Conservation (phyloP, 2,329 filamentous ascomycete species). For the Didymella arachidicola region DNA sequence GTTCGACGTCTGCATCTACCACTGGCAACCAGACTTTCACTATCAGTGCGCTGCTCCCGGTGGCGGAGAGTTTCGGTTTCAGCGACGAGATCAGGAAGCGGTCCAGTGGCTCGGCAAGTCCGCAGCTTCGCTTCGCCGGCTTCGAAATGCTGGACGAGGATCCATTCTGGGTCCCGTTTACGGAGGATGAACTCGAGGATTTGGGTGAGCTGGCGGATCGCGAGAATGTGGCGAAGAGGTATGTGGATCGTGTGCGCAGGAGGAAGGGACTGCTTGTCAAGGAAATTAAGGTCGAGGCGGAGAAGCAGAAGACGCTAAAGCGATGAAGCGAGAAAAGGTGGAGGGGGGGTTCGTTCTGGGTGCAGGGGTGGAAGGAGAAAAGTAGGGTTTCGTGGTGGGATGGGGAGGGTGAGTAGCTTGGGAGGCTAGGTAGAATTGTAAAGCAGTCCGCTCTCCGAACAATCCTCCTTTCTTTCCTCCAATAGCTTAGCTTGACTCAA, state of each 20-base stretch:
- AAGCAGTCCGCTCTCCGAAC: background rate
- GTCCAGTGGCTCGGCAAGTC: slow-evolving; percentile 87
- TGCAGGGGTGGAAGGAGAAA: slow-evolving; percentile 8
- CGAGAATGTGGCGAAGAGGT: slow-evolving; percentile 95
- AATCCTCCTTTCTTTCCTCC: no score
- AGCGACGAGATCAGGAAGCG: slow-evolving; percentile 95
- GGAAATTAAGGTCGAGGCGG: slow-evolving; percentile 77
- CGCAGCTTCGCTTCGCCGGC: slow-evolving; percentile 91
- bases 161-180: slow-evolving; percentile 96
- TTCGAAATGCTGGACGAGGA: slow-evolving; percentile 95
- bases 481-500: no score
- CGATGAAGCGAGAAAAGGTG: slow-evolving; percentile 49
- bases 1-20: slow-evolving; percentile 94
- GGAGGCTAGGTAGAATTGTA: background rate
- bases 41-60: slow-evolving; percentile 85
- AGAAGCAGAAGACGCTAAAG: slow-evolving; percentile 86
- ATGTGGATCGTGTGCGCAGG: slow-evolving; percentile 87
- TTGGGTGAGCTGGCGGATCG: slow-evolving; percentile 90
- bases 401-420: background rate
- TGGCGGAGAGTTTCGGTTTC: slow-evolving; percentile 96
- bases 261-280: slow-evolving; percentile 89
- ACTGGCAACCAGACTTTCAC: slow-evolving; percentile 95
- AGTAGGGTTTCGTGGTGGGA: slow-evolving; percentile 13
- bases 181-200: slow-evolving; percentile 96
- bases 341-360: slow-evolving; percentile 17